Conservation (phyloP, 2,329 filamentous ascomycete species). For the Pestalotiopsis sp. region DNA sequence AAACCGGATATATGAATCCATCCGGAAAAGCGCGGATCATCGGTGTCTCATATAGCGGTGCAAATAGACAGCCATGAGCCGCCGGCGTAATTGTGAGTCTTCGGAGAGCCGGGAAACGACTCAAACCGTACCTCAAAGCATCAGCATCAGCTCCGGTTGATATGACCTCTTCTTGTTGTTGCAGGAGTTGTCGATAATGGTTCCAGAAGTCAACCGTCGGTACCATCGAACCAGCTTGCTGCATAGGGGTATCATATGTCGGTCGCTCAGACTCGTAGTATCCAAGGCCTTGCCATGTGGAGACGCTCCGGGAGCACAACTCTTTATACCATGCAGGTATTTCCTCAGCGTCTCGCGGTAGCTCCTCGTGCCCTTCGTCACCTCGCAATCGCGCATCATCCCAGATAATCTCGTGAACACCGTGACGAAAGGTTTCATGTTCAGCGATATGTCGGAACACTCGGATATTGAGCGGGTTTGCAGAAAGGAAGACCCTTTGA, state of each 20-base stretch:
- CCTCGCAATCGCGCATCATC: slow-evolving; percentile 30
- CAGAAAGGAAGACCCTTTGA: slow-evolving; percentile 41
- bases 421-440: slow-evolving; percentile 32
- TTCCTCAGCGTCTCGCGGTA: neutral
- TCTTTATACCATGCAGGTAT: neutral
- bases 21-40: slow-evolving; percentile 41
- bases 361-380: neutral
- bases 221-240: neutral
- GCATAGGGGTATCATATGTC: neutral
- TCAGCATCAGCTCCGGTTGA: slow-evolving; percentile 27
- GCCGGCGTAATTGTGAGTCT: slow-evolving; percentile 41
- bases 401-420: slow-evolving; percentile 42
- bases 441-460: slow-evolving; percentile 38
- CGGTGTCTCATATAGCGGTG: slow-evolving; percentile 42
- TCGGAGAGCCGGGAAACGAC: slow-evolving; percentile 35
- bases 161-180: slow-evolving; percentile 34
- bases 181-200: slow-evolving; percentile 34
- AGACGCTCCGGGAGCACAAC: neutral
- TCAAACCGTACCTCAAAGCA: slow-evolving; percentile 35
- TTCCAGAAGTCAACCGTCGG: slow-evolving; percentile 17
- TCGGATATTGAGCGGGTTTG: slow-evolving; percentile 39
- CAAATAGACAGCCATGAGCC: slow-evolving; percentile 36
- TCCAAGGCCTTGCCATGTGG: too few species aligned
- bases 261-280: neutral
- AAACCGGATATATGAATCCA: slow-evolving; percentile 41